Evolutionary conservation across 306 rosid genomes (phyloP), one percentile per base, ranked within the genome.

Genomic region (Datisca glomerata): DNA sequence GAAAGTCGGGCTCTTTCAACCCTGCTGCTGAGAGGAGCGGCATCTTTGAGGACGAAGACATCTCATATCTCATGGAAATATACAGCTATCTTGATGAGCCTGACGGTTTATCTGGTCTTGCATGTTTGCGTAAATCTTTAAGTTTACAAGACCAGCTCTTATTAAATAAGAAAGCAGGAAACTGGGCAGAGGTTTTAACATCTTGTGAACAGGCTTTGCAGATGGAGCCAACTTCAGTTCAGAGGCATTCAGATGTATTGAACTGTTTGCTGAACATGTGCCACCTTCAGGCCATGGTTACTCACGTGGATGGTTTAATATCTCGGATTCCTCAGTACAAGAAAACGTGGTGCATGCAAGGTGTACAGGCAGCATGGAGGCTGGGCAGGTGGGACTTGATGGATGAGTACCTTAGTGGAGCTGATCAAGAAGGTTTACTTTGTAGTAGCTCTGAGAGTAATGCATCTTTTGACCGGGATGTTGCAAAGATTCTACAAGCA

Each of bases 361-460:
- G 97, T 56, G 85, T 89, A 63, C 97, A 89, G 72, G 97, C 97
- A 53, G 95, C 97, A 42, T 89, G 95, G 97, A 89, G 95, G 68
- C 95, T 89, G 61, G 91, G 93, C 41, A 72, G 77, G 86, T 89
- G 95, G 97, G 97, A 83, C 57, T 75, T 89, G 71, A 89, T 89
- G 97, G 83, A 74, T 66, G 97, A 89, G 68, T 89, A 83, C 78
- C 84, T 89, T 21, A 60, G 65, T 46, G 95, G 89, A 68, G 95
- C 97, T 46, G 82, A 80, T 50, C 81, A 75, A 65, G 91, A 77
- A 18, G 81, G 96, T 49, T 68, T 80, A 53, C 71, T 83, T 49
- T 84, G 93, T 72, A 74, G 86, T 69, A 67, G 73, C 61, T 80
- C 84, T 18, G 97, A 83, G 73, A 80, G 75, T 64, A 80, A 89